Base-by-base conservation (phyloP, 2,329 filamentous ascomycete species). In the Alternaria brassicae region DNA sequence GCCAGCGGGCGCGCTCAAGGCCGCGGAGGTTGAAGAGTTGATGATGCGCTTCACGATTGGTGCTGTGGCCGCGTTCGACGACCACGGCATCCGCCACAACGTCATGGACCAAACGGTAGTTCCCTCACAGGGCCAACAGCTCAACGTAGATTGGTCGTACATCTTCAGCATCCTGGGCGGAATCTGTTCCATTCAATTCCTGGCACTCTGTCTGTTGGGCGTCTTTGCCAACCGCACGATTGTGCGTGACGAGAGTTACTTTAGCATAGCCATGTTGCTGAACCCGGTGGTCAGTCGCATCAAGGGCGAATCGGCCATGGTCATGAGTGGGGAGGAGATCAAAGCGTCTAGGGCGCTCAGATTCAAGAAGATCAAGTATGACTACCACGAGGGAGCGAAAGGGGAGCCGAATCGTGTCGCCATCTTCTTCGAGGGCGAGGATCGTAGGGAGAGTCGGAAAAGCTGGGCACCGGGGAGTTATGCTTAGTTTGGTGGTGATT, bases 51-150 rank as follows among this genome's bases (percentile, higher is more conserved):
- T 72, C 48, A 71, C 68, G 1, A 72, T 75, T 40, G 70, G 72
- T 9, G 68, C 74, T 0, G 65, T 77, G 5, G 74, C 75, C 0
- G 72, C 73, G 2, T 75, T 73, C 34, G 72, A 77, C 47, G 72
- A 77, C 42, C 73, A 76, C 27, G 73, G 75, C 8, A 60, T 70
- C 8, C 67, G 65, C 2, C 69, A 71, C 54, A 65, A 62, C 7
- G 39, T 74, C 8, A 44, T 19, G 0, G 49, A 62, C 1, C 56
- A 65, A 58, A 57, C 37, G 17, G 55, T 42, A 0, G 39, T 65
- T 10, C 59, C 65, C 2, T 45, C 36, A 0, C 69, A 70, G 42
- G 73, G 72, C 15, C 72, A 75, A 23, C 61, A 68, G 37, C 59
- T 77, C 9, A 66, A 66, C 7, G 73, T 74, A 0, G 69, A 72